Evolutionary conservation across 192 early-diverging fungal genomes (phyloP).

Genomic region (Mortierella antarctica): DNA sequence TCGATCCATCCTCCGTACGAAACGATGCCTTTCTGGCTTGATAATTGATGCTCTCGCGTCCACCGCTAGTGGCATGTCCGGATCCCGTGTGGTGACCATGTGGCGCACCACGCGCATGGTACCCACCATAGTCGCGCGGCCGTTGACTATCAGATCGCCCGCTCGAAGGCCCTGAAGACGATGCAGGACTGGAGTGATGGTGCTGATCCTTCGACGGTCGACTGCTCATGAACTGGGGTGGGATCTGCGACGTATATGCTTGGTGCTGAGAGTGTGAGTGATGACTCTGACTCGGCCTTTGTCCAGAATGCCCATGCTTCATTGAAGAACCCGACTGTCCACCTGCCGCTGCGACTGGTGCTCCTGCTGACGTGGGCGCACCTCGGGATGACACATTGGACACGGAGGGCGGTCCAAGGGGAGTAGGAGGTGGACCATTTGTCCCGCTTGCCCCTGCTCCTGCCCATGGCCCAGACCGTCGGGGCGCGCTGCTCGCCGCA

Average conservation of each 20-base stretch:
- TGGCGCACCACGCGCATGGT: slow-evolving; percentile 6
- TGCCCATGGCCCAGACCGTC: slow-evolving; percentile 16
- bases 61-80: slow-evolving; percentile 21
- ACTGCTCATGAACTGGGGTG: slow-evolving; percentile 26
- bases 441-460: neutral
- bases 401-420: neutral
- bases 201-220: slow-evolving; percentile 16
- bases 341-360: slow-evolving; percentile 6
- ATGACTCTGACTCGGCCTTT: slow-evolving; percentile 2
- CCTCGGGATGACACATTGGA: slow-evolving; percentile 8
- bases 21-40: slow-evolving; percentile 20
- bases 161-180: neutral
- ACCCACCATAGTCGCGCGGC: slow-evolving; percentile 26
- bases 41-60: slow-evolving; percentile 32
- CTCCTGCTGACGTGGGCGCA: slow-evolving; percentile 6
- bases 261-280: slow-evolving; percentile 26
- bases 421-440: neutral
- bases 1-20: slow-evolving; percentile 18
- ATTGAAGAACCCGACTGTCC: slow-evolving; percentile 12
- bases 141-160: slow-evolving; percentile 10
- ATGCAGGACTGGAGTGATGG: neutral
- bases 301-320: slow-evolving; percentile 6
- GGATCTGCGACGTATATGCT: slow-evolving; percentile 23
- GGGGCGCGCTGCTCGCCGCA: slow-evolving; percentile 1
- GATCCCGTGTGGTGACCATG: slow-evolving; percentile 1